phyloP scores from a whole-genome alignment of 495 filamentous ascomycete genomes.

The Glarea lozoyensis region DNA sequence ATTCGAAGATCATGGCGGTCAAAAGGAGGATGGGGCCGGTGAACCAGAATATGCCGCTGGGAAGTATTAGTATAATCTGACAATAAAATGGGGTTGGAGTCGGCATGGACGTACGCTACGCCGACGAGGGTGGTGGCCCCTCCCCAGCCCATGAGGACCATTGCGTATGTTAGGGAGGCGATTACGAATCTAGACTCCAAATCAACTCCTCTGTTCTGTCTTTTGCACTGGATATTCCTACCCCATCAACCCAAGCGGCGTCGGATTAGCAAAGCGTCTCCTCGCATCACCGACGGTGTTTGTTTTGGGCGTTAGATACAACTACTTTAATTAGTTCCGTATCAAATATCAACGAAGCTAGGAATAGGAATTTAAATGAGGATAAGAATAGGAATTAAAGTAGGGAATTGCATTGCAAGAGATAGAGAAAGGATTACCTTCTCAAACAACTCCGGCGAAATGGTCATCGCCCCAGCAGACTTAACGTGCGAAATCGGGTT shows the following conservation, averaged over 20 bases:
- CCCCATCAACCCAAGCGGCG: conserved; percentile 44
- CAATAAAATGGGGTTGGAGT: conserved; percentile 6
- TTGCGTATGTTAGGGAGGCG: conserved; percentile 15
- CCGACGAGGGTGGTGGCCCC: conserved; percentile 36
- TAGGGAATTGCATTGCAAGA: no score
- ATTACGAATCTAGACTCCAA: conserved; percentile 37
- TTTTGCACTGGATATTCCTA: conserved; percentile 8
- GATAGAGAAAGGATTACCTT: conserved; percentile 25
- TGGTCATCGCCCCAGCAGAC: conserved; percentile 22
- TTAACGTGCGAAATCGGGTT: conserved; percentile 4
- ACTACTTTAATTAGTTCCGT: conserved; percentile 16
- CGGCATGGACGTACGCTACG: conserved; percentile 34
- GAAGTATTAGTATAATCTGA: conserved; percentile 6
- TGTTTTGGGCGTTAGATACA: conserved; percentile 46
- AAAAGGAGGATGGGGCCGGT: conserved; percentile 39
- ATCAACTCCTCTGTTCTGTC: background rate
- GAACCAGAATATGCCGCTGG: conserved; percentile 47
- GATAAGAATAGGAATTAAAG: no score
- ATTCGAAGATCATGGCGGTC: conserved; percentile 40
- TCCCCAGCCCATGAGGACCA: conserved; percentile 47
- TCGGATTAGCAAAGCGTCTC: conserved; percentile 43
- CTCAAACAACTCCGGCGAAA: conserved; percentile 48
- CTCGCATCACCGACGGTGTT: conserved; percentile 38
- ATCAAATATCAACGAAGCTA: background rate
- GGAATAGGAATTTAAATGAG: no score